Conservation (phyloP, 441 rosid genomes). For the Pelargonium australe region DNA sequence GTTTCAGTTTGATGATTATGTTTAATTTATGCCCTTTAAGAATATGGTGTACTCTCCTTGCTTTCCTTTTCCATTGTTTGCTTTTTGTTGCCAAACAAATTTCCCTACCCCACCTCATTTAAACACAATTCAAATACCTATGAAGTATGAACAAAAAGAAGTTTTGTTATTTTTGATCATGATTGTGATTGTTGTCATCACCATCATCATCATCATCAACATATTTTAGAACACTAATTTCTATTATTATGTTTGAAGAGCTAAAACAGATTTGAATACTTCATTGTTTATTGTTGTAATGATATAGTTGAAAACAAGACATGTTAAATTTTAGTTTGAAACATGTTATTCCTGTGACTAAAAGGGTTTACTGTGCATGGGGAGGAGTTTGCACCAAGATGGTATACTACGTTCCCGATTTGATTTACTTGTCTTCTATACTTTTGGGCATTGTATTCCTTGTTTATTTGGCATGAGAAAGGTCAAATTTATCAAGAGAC, state of each 20-base stretch:
- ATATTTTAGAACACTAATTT: neutral
- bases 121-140: too few species aligned
- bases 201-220: too few species aligned
- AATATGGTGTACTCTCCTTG: neutral
- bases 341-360: neutral
- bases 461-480: constrained; percentile 5
- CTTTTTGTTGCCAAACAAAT: neutral
- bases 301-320: neutral
- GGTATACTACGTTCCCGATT: neutral
- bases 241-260: neutral
- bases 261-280: neutral
- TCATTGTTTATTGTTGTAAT: neutral
- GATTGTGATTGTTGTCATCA: too few species aligned
- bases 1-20: neutral
- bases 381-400: neutral
- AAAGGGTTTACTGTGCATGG: neutral
- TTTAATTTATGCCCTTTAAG: neutral
- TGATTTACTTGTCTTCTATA: neutral
- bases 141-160: too few species aligned
- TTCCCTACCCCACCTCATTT: neutral
- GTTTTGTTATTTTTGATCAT: too few species aligned
- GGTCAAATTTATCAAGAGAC: neutral
- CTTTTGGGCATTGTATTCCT: neutral
- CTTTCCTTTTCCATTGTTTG: neutral
- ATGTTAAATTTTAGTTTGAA: neutral